Conservation (phyloP, 177 flowering plant species). For the Vitis hybrid region DNA sequence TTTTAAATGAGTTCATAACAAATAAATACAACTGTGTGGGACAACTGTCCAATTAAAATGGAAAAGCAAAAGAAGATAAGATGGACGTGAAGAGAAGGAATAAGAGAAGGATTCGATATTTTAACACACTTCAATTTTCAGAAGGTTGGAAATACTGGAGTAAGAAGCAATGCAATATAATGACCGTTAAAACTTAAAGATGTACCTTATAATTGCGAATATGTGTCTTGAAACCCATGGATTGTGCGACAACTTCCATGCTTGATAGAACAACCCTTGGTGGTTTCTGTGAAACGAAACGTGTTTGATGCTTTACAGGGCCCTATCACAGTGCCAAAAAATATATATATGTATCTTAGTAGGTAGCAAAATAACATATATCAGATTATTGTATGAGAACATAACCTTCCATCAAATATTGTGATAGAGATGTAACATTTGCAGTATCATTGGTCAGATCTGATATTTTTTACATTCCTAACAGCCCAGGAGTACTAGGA, state of each 20-base stretch:
- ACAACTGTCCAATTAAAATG: background rate
- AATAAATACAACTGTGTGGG: background rate
- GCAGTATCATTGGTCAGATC: too few relatives aligned
- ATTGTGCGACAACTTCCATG: conserved; percentile 87
- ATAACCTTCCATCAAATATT: too few relatives aligned
- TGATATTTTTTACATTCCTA: too few relatives aligned
- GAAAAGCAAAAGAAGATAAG: conserved; percentile 11
- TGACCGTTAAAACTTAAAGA: too few relatives aligned
- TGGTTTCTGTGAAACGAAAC: conserved; percentile 77
- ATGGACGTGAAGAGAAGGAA: background rate
- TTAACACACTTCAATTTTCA: too few relatives aligned
- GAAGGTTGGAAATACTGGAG: too few relatives aligned
- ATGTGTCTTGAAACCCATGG: conserved; percentile 86
- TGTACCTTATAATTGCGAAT: conserved; percentile 76
- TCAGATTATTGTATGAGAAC: too few relatives aligned
- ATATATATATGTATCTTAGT: background rate
- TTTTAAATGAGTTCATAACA: background rate
- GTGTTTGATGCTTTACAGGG: conserved; percentile 54
- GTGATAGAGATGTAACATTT: too few relatives aligned
- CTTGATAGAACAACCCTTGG: conserved; percentile 75
- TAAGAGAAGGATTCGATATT: background rate
- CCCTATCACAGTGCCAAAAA: conserved; percentile 39
- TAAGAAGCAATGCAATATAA: too few relatives aligned
- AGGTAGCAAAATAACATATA: background rate
- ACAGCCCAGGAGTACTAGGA: too few relatives aligned